Base-by-base conservation (phyloP, 164 flowering plant species). In the Liriodendron chinense region DNA sequence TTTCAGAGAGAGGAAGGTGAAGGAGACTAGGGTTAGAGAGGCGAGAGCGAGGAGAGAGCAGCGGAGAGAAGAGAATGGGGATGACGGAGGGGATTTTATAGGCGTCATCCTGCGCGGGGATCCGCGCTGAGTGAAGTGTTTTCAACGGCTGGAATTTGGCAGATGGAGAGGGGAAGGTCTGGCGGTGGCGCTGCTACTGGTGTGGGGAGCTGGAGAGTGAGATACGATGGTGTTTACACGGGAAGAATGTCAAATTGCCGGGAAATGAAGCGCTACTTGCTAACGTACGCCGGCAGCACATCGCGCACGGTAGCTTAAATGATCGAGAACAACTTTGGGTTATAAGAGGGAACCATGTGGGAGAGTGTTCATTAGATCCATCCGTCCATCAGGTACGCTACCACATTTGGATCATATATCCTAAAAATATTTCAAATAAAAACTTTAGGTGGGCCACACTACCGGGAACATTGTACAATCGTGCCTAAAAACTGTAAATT, bases 41-140 rank as follows among this genome's bases (percentile, higher is more conserved):
- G 94, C 87, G 65, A 92, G 84, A 62, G 89, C 68, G 79, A 91
- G 86, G 26, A 91, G 85, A 12, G 93, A 86, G 73, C 86, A 78
- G 22, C 76, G 89, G 47, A 88, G 77, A 8, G 90, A 80, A 83
- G 83, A 86, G 20, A 14, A 16, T 23, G 57, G 23, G 43, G 68
- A 65, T 47, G 49, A 43, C 34, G 50, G 77, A 20, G 66, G 7
- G 7, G 68, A 12, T 56, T 79, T 82, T 50, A 68, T 63, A 47
- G 72, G 57, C 34, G 59, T 28, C 83, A 73, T 72, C 71, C 9
- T 69, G 49, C 1, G 56, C 74, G 50, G n/a, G 47, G 28, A 65
- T n/a, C 24, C n/a, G 62, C 21, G 28, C 9, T 18, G 18, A 14
- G 22, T 7, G 48, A 9, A 7, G 20, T 7, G 7, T 71, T 56